A percentile compares a stretch with the other conserved stretches of the same genome.
Evolutionary conservation across 345 rosid species (phyloP).

Genomic region (Psidium friedrichsthalianum): DNA sequence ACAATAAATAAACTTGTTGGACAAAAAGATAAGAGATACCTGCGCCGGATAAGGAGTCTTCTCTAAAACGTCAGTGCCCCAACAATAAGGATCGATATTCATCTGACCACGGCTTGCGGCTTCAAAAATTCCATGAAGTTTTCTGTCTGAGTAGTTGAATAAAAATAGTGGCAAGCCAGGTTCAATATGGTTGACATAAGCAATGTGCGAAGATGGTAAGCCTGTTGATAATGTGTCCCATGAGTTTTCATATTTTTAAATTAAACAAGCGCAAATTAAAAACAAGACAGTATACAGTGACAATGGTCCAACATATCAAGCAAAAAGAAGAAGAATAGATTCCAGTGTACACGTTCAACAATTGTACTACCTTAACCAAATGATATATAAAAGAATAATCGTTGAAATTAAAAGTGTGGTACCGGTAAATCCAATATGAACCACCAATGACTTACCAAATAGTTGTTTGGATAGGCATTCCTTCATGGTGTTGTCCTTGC

Average conservation of each 20-base stretch:
- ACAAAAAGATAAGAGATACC: constrained; percentile 22
- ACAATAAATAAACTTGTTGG: background rate
- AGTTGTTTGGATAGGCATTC: constrained; percentile 55
- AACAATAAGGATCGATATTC: constrained; percentile 62
- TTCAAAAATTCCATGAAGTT: constrained; percentile 70
- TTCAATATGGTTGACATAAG: constrained; percentile 49
- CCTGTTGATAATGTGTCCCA: constrained; percentile 28
- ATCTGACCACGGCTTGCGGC: constrained; percentile 57
- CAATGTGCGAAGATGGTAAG: constrained; percentile 41
- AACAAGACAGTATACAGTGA: background rate
- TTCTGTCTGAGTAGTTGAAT: constrained; percentile 71
- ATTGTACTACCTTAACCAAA: background rate
- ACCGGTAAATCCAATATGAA: background rate
- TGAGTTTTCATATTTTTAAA: background rate
- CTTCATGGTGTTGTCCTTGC: constrained; percentile 35
- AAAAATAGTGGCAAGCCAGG: constrained; percentile 66
- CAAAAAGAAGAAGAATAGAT: background rate
- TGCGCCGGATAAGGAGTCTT: constrained; percentile 66
- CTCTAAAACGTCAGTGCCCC: constrained; percentile 49
- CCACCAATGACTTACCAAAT: constrained; percentile 40
- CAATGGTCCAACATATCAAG: too few species aligned
- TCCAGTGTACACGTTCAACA: background rate
- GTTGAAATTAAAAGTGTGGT: background rate
- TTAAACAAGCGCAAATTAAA: background rate
- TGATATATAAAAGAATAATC: background rate